Percentiles rank a stretch among this genome's conserved stretches.
Evolutionary conservation across 768 basidiomycete genomes (phyloP).

Genomic region (Tricholomella constricta): DNA sequence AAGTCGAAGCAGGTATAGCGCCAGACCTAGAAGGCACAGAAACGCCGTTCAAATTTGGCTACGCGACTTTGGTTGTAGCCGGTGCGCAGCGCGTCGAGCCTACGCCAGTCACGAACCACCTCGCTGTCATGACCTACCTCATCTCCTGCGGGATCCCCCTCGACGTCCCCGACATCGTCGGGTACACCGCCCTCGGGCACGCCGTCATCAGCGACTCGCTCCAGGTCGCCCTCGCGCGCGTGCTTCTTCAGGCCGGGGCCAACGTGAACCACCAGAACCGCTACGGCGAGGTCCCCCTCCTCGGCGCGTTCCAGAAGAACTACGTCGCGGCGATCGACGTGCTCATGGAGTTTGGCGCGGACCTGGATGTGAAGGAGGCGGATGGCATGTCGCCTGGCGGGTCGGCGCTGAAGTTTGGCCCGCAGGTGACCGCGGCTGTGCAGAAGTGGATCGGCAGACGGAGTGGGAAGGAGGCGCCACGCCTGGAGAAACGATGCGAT

Average conservation of each 20-base stretch:
- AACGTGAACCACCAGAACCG: constrained; percentile 50
- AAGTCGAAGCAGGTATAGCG: constrained; percentile 29
- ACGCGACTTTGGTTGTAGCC: constrained; percentile 38
- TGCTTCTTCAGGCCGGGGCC: constrained; percentile 46
- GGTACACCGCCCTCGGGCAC: constrained; percentile 53
- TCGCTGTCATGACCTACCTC: constrained; percentile 43
- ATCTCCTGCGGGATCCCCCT: constrained; percentile 41
- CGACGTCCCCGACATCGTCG: constrained; percentile 46
- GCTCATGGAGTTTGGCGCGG: constrained; percentile 52
- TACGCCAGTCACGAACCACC: constrained; percentile 24
- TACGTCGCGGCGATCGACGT: constrained; percentile 38
- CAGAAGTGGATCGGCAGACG: constrained; percentile 50
- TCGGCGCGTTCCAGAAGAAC: constrained; percentile 32
- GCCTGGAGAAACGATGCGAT: constrained; percentile 48
- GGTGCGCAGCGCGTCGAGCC: constrained; percentile 40
- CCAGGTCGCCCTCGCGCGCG: constrained; percentile 33
- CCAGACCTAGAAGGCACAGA: constrained; percentile 42
- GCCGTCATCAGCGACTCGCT: constrained; percentile 31
- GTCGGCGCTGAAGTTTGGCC: constrained; percentile 37
- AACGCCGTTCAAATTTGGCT: constrained; percentile 45
- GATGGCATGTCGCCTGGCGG: constrained; percentile 36
- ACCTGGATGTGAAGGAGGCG: constrained; percentile 40
- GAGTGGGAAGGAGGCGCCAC: constrained; percentile 41
- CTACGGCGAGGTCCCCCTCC: constrained; percentile 48
- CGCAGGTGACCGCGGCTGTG: constrained; percentile 44